phyloP scores from a whole-genome alignment of 2,329 filamentous ascomycete genomes.

The Xylariales sp. region DNA sequence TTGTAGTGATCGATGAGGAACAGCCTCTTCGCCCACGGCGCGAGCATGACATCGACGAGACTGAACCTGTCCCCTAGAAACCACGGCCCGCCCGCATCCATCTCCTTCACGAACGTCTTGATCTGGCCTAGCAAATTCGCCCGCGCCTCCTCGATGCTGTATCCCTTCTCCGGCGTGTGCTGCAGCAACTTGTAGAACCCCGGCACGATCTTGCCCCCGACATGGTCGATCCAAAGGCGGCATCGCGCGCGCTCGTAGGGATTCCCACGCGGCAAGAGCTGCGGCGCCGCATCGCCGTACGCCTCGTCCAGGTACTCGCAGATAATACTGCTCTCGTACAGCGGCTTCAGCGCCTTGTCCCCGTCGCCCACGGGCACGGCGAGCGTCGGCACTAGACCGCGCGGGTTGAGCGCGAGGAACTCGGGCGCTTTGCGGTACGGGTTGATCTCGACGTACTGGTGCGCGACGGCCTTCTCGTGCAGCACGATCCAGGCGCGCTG shows the following conservation, averaged over 20 bases:
- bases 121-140: slow-evolving; percentile 69
- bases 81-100: slow-evolving; percentile 69
- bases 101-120: slow-evolving; percentile 70
- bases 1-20: slow-evolving; percentile 84
- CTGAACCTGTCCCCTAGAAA: slow-evolving; percentile 74
- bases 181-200: slow-evolving; percentile 73
- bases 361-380: slow-evolving; percentile 53
- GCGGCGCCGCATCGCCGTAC: slow-evolving; percentile 61
- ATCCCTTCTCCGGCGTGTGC: slow-evolving; percentile 62
- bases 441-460: slow-evolving; percentile 83
- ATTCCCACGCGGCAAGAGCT: slow-evolving; percentile 62
- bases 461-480: slow-evolving; percentile 77
- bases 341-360: slow-evolving; percentile 58
- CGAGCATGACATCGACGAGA: slow-evolving; percentile 76
- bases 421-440: slow-evolving; percentile 78
- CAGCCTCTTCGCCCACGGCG: slow-evolving; percentile 77
- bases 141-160: slow-evolving; percentile 64
- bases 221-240: slow-evolving; percentile 80
- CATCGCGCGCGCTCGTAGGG: slow-evolving; percentile 73
- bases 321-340: slow-evolving; percentile 79
- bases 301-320: slow-evolving; percentile 82
- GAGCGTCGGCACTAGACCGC: slow-evolving; percentile 80
- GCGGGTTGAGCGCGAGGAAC: slow-evolving; percentile 77
- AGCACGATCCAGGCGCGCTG: slow-evolving; percentile 80
- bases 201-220: slow-evolving; percentile 74